These are phyloP conservation scores for Rosa lucieae DNA, from an alignment of 306 rosid genomes.

Conservation along the genomic window DNA sequence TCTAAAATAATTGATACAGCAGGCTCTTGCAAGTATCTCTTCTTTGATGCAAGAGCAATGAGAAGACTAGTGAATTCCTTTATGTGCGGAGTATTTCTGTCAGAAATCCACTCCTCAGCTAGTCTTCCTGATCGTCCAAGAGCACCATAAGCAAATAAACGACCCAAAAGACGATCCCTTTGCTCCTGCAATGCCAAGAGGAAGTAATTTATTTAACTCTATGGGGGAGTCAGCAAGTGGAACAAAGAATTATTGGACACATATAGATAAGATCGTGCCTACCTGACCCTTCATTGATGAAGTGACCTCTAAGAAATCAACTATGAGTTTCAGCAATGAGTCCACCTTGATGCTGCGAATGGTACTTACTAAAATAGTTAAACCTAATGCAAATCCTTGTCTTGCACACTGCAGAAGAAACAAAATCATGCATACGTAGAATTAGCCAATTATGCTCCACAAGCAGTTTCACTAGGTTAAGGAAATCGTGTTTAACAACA, in stretches of 20 bases:
- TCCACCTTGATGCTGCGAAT: conserved; percentile 56
- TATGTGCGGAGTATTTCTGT: conserved; percentile 49
- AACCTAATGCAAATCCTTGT: conserved; percentile 89
- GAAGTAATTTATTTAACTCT: conserved; percentile 2
- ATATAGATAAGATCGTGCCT: conserved; percentile 14
- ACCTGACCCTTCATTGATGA: conserved; percentile 99
- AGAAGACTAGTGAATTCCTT: conserved; percentile 60
- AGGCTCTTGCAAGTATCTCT: conserved; percentile 95
- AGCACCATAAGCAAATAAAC: conserved; percentile 92
- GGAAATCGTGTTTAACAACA: neutral
- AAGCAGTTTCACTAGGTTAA: neutral
- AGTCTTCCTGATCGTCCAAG: conserved; percentile 82
- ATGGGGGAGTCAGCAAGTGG: conserved; percentile 14
- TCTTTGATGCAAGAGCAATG: conserved; percentile 68
- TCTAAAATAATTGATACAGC: conserved; percentile 69
- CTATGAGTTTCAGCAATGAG: conserved; percentile 73
- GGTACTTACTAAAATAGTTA: conserved; percentile 49
- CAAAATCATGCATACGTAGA: neutral
- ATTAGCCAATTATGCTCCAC: conserved; percentile 7
- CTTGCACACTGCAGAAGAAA: conserved; percentile 84
- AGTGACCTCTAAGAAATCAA: conserved; percentile 73
- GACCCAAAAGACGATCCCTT: conserved; percentile 85
- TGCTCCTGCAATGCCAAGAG: conserved; percentile 67
- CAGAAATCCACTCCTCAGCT: conserved; percentile 49
- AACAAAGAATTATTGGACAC: conserved; percentile 11